Conservation (phyloP, 1,284 basidiomycete genomes). For the Sanghuangporus sanghuang region DNA sequence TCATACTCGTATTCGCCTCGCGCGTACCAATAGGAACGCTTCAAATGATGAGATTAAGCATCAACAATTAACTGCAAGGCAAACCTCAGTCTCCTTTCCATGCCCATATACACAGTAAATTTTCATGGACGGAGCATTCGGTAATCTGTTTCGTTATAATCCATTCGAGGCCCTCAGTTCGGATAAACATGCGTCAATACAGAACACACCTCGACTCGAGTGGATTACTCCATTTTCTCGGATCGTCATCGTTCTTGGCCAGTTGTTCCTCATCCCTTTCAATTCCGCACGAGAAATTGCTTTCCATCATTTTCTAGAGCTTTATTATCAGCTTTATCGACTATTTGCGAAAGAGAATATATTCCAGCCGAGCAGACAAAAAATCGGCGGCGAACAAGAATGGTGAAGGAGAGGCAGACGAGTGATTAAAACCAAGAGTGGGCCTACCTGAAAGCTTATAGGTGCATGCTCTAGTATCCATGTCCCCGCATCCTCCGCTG, state of each 20-base stretch:
- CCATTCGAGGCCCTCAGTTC: not conserved
- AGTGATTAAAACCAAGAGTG: slow-evolving; percentile 11
- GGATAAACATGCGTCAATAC: not conserved
- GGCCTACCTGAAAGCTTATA: slow-evolving; percentile 65
- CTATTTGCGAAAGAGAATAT: not conserved
- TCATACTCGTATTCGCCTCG: slow-evolving; percentile 67
- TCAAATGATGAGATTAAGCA: not conserved
- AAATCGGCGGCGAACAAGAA: too few relatives aligned
- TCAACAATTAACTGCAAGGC: slow-evolving; percentile 18
- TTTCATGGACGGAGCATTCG: slow-evolving; percentile 88
- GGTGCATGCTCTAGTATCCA: slow-evolving; percentile 90
- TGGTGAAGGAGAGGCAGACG: not conserved
- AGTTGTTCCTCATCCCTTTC: slow-evolving; percentile 71
- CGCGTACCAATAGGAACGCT: slow-evolving; percentile 76
- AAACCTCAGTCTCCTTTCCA: slow-evolving; percentile 93
- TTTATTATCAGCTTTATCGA: not conserved
- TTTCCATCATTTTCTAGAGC: slow-evolving; percentile 78
- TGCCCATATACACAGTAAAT: slow-evolving; percentile 94
- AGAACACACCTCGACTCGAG: slow-evolving; percentile 71
- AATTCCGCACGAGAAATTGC: slow-evolving; percentile 93
- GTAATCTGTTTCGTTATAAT: slow-evolving; percentile 48
- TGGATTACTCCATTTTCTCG: slow-evolving; percentile 92
- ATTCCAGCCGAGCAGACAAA: too few relatives aligned
- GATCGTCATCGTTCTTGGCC: slow-evolving; percentile 64
- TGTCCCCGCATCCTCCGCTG: slow-evolving; percentile 65